Conservation (phyloP, 192 early-diverging fungal species). For the Spizellomyces punctatus region DNA sequence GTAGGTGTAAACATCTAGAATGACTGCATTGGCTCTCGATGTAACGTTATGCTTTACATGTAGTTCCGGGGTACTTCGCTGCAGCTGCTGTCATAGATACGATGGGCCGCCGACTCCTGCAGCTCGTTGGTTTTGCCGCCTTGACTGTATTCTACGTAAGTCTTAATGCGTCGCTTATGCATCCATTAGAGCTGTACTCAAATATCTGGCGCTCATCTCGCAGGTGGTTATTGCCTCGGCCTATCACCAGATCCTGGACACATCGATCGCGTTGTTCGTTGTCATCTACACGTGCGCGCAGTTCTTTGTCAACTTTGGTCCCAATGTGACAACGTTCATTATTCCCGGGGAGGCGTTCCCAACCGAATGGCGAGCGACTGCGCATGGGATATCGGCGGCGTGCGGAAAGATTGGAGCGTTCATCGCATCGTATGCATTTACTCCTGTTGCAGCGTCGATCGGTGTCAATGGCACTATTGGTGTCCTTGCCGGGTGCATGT, state of each 20-base stretch:
- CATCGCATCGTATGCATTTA: constrained; percentile 54
- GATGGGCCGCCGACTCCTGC: too few relatives aligned
- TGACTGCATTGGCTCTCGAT: too few relatives aligned
- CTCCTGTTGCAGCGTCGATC: constrained; percentile 14
- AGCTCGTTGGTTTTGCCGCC: too few relatives aligned
- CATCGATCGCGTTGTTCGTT: constrained; percentile 72
- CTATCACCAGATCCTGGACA: constrained; percentile 73
- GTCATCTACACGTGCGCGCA: constrained; percentile 66
- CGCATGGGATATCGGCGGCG: constrained; percentile 73
- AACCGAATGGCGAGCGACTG: constrained; percentile 68
- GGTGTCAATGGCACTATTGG: constrained; percentile 41
- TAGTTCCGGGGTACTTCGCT: too few relatives aligned
- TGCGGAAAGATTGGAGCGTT: constrained; percentile 70
- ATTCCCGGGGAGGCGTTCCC: constrained; percentile 74
- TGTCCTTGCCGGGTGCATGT: constrained; percentile 77
- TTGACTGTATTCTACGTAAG: too few relatives aligned
- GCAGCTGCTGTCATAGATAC: too few relatives aligned
- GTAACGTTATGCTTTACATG: too few relatives aligned
- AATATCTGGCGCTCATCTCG: too few relatives aligned
- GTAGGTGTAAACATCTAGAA: too few relatives aligned
- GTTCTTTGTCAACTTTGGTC: constrained; percentile 90
- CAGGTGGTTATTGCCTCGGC: not conserved
- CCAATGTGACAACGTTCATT: constrained; percentile 87
- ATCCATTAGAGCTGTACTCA: constrained; percentile 57
- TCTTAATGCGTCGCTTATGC: too few relatives aligned